Conservation (phyloP, 1,284 basidiomycete genomes). For the Marasmius oreades region DNA sequence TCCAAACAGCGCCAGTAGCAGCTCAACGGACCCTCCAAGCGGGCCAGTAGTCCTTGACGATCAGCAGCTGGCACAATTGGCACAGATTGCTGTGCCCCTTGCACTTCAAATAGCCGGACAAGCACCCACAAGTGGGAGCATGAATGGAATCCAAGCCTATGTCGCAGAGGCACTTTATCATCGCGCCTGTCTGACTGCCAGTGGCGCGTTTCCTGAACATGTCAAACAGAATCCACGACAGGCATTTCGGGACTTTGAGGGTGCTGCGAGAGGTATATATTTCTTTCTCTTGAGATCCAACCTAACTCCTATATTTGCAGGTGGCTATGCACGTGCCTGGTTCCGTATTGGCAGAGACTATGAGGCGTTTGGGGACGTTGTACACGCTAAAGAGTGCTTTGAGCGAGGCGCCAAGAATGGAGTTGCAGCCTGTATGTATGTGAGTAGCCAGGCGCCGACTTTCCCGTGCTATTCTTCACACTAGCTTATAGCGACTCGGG, state of each 20-base stretch:
- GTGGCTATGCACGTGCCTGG: constrained; percentile 76
- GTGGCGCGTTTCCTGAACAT: constrained; percentile 62
- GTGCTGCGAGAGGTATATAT: constrained; percentile 54
- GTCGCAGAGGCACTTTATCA: constrained; percentile 75
- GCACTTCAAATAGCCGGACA: constrained; percentile 51
- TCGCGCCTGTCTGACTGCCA: constrained; percentile 67
- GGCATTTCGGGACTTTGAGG: constrained; percentile 89
- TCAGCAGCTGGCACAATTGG: constrained; percentile 56
- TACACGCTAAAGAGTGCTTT: constrained; percentile 78
- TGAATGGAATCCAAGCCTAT: constrained; percentile 38
- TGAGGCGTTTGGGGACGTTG: constrained; percentile 77
- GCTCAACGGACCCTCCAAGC: constrained; percentile 33
- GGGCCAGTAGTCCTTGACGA: constrained; percentile 61
- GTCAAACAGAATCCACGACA: constrained; percentile 66
- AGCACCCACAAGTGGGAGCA: constrained; percentile 19
- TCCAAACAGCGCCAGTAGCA: not conserved
- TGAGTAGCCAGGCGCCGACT: constrained; percentile 36
- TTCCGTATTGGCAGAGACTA: constrained; percentile 90
- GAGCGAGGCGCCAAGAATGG: constrained; percentile 70
- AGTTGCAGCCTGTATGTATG: constrained; percentile 78
- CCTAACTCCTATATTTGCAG: not conserved
- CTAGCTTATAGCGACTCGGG: constrained; percentile 65
- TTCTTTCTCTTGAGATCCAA: not conserved
- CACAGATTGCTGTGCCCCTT: constrained; percentile 62
- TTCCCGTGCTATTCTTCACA: not conserved